A percentile compares a stretch with the other conserved stretches of the same genome.
These are phyloP conservation scores for Suillus clintonianus DNA, from an alignment of 768 basidiomycete genomes.

Conservation along the genomic window DNA sequence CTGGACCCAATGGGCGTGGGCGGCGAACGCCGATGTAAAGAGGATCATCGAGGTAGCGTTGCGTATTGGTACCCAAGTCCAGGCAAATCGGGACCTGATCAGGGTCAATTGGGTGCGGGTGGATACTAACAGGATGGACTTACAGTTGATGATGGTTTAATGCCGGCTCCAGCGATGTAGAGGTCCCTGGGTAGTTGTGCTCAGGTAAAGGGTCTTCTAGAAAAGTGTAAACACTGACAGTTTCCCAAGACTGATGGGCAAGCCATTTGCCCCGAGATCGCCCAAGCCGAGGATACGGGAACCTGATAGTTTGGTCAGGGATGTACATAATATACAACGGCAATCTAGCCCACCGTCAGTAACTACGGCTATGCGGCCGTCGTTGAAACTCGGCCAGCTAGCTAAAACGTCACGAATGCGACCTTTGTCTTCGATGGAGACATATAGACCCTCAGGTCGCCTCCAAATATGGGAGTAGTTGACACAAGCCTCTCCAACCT, in stretches of 20 bases:
- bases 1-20: slow-evolving; percentile 45
- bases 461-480: slow-evolving; percentile 73
- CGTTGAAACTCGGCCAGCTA: slow-evolving; percentile 47
- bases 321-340: slow-evolving; percentile 3
- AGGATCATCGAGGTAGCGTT: slow-evolving; percentile 65
- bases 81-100: slow-evolving; percentile 61
- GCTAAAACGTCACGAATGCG: slow-evolving; percentile 57
- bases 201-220: background rate
- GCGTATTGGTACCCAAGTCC: slow-evolving; percentile 78
- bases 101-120: background rate
- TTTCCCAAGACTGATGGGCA: slow-evolving; percentile 72
- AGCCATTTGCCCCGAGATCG: slow-evolving; percentile 41
- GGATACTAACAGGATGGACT: slow-evolving; percentile 5
- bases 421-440: slow-evolving; percentile 69
- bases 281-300: slow-evolving; percentile 75
- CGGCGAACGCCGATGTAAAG: slow-evolving; percentile 73
- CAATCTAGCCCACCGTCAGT: slow-evolving; percentile 56
- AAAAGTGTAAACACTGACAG: slow-evolving; percentile 42
- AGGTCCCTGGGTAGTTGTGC: slow-evolving; percentile 44
- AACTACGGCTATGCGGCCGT: slow-evolving; percentile 70
- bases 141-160: slow-evolving; percentile 50
- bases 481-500: slow-evolving; percentile 73
- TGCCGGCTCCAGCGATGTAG: slow-evolving; percentile 73
- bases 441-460: slow-evolving; percentile 58
- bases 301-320: slow-evolving; percentile 32